These are phyloP conservation scores for Myxozyma geophila DNA, from an alignment of 805 yeast species.

Conservation along the genomic window DNA sequence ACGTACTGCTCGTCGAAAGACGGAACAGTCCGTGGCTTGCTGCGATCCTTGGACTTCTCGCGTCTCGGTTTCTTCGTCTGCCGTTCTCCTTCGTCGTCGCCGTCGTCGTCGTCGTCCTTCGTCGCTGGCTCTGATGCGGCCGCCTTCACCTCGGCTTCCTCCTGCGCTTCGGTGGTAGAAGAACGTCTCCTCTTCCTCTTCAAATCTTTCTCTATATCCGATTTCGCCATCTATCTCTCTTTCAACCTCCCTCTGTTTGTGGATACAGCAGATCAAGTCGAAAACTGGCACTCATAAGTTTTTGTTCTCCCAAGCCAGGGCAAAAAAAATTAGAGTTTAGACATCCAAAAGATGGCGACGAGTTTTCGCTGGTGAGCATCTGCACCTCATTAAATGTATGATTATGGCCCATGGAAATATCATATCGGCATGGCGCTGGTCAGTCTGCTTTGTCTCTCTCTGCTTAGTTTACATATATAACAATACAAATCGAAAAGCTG, in stretches of 20 bases:
- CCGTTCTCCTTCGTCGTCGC: background rate
- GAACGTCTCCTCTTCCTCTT: conserved; percentile 4
- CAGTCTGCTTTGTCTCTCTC: no score
- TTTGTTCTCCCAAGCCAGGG: background rate
- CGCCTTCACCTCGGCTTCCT: background rate
- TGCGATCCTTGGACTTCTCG: background rate
- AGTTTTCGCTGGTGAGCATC: no score
- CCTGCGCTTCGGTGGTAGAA: background rate
- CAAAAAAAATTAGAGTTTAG: no score
- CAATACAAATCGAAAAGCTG: no score
- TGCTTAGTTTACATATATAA: no score
- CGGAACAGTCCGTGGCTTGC: background rate
- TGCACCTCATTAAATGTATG: no score
- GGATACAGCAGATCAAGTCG: background rate
- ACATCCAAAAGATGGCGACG: no score
- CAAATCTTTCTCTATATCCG: background rate
- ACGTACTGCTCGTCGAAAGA: background rate
- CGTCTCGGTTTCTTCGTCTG: background rate
- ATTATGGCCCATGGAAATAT: no score
- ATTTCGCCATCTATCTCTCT: background rate
- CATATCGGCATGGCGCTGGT: no score
- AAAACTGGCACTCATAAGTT: background rate
- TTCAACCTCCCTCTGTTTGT: no score
- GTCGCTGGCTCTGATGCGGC: background rate
- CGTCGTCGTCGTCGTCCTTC: background rate